phyloP scores from a whole-genome alignment of 495 filamentous ascomycete species.

The Xeromyces bisporus region DNA sequence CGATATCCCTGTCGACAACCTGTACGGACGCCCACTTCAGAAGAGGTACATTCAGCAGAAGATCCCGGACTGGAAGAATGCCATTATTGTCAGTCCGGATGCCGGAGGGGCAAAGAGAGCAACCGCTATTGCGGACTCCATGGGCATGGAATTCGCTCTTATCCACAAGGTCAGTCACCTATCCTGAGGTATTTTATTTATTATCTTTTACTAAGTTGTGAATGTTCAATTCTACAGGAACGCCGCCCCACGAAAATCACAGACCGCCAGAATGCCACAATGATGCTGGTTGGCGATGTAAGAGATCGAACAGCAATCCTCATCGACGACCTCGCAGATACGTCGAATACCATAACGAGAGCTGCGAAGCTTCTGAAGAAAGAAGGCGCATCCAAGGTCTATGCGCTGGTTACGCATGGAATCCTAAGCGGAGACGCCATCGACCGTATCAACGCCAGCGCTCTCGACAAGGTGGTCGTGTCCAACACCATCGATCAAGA shows the following conservation, averaged over 20 bases:
- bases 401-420: constrained; percentile 85
- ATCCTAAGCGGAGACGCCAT: constrained; percentile 90
- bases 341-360: constrained; percentile 88
- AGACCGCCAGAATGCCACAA: constrained; percentile 88
- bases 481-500: constrained; percentile 88
- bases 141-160: constrained; percentile 85
- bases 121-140: constrained; percentile 85
- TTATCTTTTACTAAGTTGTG: constrained; percentile 2
- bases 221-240: too few relatives aligned
- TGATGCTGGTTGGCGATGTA: constrained; percentile 96
- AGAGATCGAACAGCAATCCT: constrained; percentile 66
- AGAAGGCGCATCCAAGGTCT: constrained; percentile 73
- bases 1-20: constrained; percentile 93
- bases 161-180: constrained; percentile 75
- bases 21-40: constrained; percentile 75
- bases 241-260: constrained; percentile 87
- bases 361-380: constrained; percentile 95
- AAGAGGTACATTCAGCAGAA: constrained; percentile 79
- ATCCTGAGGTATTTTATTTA: constrained; percentile 7
- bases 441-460: constrained; percentile 77
- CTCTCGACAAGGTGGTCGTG: constrained; percentile 78
- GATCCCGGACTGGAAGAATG: constrained; percentile 72
- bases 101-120: constrained; percentile 93
- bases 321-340: constrained; percentile 89
- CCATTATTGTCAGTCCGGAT: constrained; percentile 90